Evolutionary conservation across 1,284 basidiomycete genomes (phyloP).

Genomic region (Albatrellus sp.): DNA sequence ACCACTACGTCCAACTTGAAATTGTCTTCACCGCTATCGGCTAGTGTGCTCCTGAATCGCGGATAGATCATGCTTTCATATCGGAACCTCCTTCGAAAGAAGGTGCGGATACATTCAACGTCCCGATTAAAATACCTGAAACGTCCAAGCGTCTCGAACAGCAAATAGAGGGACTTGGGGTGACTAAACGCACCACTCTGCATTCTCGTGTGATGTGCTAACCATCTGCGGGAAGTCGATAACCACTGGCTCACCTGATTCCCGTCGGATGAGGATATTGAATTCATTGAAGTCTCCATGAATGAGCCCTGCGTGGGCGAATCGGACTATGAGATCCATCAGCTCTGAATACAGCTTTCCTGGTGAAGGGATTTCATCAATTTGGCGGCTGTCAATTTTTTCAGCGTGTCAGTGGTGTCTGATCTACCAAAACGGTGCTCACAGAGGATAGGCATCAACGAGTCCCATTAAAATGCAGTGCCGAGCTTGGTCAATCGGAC

Average conservation of each 20-base stretch:
- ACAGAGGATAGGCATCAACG: conserved; percentile 93
- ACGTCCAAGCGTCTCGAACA: conserved; percentile 8
- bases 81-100: conserved; percentile 86
- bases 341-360: conserved; percentile 85
- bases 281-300: conserved; percentile 99
- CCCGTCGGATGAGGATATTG: conserved; percentile 87
- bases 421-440: conserved; percentile 18
- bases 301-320: conserved; percentile 88
- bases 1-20: conserved; percentile 83
- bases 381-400: conserved; percentile 61
- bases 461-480: conserved; percentile 96
- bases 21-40: conserved; percentile 25
- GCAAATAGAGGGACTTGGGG: not conserved
- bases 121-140: conserved; percentile 96
- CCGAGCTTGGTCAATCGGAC: conserved; percentile 87
- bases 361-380: conserved; percentile 72
- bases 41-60: conserved; percentile 57
- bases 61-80: conserved; percentile 90
- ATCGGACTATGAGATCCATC: conserved; percentile 94
- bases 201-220: conserved; percentile 92
- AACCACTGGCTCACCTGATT: conserved; percentile 76
- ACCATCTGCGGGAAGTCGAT: conserved; percentile 99
- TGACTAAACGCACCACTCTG: conserved; percentile 68
- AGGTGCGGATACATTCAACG: conserved; percentile 90
- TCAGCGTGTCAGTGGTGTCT: conserved; percentile 6